Evolutionary conservation across 163 green algal genomes (phyloP).

Genomic region (Scenedesmus sp.): DNA sequence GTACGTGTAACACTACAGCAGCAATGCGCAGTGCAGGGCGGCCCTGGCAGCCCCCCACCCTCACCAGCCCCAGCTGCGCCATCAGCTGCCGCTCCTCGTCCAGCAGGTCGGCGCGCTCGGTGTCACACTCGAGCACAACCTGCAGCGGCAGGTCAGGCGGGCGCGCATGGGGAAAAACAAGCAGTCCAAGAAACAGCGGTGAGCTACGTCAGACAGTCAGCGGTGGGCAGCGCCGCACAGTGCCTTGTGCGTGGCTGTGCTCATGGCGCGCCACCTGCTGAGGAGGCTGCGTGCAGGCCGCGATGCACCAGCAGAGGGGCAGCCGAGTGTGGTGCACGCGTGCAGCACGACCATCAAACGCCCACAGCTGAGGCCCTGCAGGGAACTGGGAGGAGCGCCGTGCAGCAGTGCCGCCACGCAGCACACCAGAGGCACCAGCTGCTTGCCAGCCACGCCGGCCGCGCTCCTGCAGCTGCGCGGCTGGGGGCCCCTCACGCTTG

Average conservation of each 20-base stretch:
- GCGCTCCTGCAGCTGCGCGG: not conserved
- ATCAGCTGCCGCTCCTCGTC: slow-evolving; percentile 85
- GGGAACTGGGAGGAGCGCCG: not conserved
- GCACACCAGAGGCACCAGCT: not conserved
- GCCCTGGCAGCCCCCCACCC: not conserved
- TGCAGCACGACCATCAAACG: too few relatives aligned
- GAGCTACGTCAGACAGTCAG: too few relatives aligned
- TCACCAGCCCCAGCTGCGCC: slow-evolving; percentile 58
- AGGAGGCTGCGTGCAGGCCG: too few relatives aligned
- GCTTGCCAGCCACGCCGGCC: not conserved
- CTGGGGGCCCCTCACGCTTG: too few relatives aligned
- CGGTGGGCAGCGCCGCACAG: too few relatives aligned
- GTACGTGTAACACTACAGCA: too few relatives aligned
- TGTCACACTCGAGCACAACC: slow-evolving; percentile 90
- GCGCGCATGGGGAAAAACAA: not conserved
- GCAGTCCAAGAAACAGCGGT: too few relatives aligned
- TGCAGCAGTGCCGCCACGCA: not conserved
- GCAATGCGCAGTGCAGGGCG: not conserved
- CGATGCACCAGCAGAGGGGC: too few relatives aligned
- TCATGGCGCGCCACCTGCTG: too few relatives aligned
- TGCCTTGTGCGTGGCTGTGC: too few relatives aligned
- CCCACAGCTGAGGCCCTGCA: too few relatives aligned
- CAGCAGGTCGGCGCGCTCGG: slow-evolving; percentile 89
- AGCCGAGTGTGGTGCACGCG: too few relatives aligned
- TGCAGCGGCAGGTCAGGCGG: slow-evolving; percentile 26